Base-by-base conservation (phyloP, 805 yeast genomes). In the Metschnikowia lochheadii region DNA sequence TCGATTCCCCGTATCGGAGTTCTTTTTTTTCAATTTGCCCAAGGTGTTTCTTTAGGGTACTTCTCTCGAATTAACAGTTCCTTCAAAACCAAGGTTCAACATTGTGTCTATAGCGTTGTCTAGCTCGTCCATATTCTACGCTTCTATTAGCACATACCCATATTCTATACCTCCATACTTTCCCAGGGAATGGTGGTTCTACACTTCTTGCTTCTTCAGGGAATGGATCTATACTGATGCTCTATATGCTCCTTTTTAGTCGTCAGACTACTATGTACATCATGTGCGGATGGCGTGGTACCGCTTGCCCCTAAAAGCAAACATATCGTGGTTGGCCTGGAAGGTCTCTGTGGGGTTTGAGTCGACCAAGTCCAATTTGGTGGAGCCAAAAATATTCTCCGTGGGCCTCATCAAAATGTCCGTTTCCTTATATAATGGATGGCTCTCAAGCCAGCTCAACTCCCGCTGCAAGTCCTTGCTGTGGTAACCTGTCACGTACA, bases 301-400 rank as follows among this genome's bases (percentile, higher is more conserved):
- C 66, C 99, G 82, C 78, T 92, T 94, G 58, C 99, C 98, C 73
- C 99, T 84, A 69, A 91, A 81, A 10, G 92, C 99, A 68, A 89
- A 91, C 49, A 94, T 70, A 64, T 84, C 83, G 76, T 88, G 90
- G 74, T 94, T 94, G 65, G 88, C 87, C 73, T 88, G 96, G 76
- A 86, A 92, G 14, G 89, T 88, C 65, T 92, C 97, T 32, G 91
- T 92, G 20, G 98, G 98, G 66, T 89, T 83, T 55, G 82, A 70
- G 66, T 92, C 98, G 61, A 91, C 94, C 62, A 94, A 78, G 67
- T 94, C 98, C 87, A 97, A 88, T 70, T 91, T 91, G 18, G 96
- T 87, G 32, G 95, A 85, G 40, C 88, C 86, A 68, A 86, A 94
- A 32, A 79, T 63, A 67, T 94, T 94, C 47, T 78, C 77, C 6